phyloP scores from a whole-genome alignment of 768 basidiomycete genomes.

The Rhodotorula toruloides region DNA sequence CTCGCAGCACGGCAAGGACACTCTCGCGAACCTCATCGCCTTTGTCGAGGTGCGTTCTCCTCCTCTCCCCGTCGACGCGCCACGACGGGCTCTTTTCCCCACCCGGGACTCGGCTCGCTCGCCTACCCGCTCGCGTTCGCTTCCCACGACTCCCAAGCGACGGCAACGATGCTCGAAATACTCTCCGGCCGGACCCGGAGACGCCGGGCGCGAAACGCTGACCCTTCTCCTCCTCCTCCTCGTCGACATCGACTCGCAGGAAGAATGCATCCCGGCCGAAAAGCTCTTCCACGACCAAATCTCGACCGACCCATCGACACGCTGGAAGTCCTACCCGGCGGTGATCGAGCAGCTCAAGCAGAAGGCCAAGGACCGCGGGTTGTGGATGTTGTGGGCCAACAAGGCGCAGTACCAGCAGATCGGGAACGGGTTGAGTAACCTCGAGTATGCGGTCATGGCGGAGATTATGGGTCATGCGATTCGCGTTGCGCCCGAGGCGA shows the following conservation, averaged over 20 bases:
- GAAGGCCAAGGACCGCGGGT: conserved; percentile 77
- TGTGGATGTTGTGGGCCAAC: conserved; percentile 97
- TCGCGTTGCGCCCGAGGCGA: conserved; percentile 73
- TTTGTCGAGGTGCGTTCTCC: conserved; percentile 55
- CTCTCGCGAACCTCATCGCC: conserved; percentile 69
- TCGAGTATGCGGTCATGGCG: conserved; percentile 99
- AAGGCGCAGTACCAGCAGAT: conserved; percentile 62
- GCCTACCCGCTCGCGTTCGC: no score
- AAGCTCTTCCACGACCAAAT: conserved; percentile 70
- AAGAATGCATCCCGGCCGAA: conserved; percentile 77
- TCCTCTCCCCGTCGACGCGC: not conserved
- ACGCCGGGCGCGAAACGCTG: no score
- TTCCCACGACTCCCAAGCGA: no score
- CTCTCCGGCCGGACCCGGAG: no score
- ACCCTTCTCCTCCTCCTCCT: not conserved
- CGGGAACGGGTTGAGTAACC: conserved; percentile 83
- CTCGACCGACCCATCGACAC: conserved; percentile 63
- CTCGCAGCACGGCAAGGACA: conserved; percentile 81
- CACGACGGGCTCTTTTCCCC: not conserved
- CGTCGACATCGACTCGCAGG: conserved; percentile 51
- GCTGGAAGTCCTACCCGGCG: conserved; percentile 77
- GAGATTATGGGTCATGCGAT: conserved; percentile 51
- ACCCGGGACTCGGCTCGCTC: no score
- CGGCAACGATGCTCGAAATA: no score
- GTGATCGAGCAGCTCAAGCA: conserved; percentile 76